These are phyloP conservation scores for Diaporthe sp. DNA, from an alignment of 2,329 filamentous ascomycete species.

Conservation along the genomic window DNA sequence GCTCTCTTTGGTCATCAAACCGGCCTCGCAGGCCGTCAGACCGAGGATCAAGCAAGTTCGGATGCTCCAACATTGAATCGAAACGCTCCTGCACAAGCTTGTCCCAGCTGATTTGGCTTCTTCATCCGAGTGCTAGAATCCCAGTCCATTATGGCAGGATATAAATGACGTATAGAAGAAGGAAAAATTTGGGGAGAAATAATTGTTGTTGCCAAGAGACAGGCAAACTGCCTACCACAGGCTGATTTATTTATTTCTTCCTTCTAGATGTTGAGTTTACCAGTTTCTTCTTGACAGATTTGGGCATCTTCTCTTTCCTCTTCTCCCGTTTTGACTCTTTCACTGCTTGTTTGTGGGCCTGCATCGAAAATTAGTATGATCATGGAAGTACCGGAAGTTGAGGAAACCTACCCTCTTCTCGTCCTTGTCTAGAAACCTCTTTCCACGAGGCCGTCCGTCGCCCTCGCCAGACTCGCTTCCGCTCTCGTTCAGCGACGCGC, in stretches of 20 bases:
- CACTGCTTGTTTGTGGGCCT: conserved; percentile 85
- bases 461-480: conserved; percentile 69
- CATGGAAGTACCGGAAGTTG: neutral
- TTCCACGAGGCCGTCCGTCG: conserved; percentile 80
- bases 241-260: conserved; percentile 64
- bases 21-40: conserved; percentile 53
- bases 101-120: conserved; percentile 42
- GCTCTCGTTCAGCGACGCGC: conserved; percentile 61
- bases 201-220: neutral
- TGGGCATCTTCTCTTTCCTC: conserved; percentile 95
- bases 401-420: conserved; percentile 74
- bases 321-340: conserved; percentile 97
- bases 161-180: neutral
- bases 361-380: conserved; percentile 38
- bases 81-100: conserved; percentile 40
- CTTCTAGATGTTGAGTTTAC: conserved; percentile 72
- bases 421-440: conserved; percentile 92
- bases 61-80: conserved; percentile 55
- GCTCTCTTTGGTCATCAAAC: conserved; percentile 73
- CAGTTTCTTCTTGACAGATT: conserved; percentile 93
- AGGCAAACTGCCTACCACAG: neutral
- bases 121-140: conserved; percentile 44
- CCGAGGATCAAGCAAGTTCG: conserved; percentile 41
- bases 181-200: conserved; percentile 37
- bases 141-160: neutral